A percentile compares a stretch with the other conserved stretches of the same genome.
Evolutionary conservation across 2,329 filamentous ascomycete species (phyloP).

Genomic region (Aspergillus ochraceoroseus): DNA sequence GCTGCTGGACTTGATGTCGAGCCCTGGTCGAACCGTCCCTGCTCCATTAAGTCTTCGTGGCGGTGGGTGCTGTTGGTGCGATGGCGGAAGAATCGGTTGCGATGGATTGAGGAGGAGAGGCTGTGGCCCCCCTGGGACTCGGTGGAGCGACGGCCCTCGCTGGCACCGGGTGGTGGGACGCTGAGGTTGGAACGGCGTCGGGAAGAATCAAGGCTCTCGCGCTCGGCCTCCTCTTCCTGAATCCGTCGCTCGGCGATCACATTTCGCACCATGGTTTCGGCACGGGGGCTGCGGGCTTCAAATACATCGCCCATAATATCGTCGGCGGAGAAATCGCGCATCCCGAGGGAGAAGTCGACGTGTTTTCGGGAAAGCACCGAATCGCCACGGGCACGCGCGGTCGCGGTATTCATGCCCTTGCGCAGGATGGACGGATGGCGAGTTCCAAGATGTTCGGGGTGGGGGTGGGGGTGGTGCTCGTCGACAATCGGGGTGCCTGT

Average conservation of each 20-base stretch:
- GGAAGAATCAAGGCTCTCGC: slow-evolving; percentile 27
- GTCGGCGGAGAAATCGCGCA: slow-evolving; percentile 54
- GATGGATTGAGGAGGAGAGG: slow-evolving; percentile 45
- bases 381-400: slow-evolving; percentile 51
- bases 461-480: slow-evolving; percentile 27
- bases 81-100: slow-evolving; percentile 61
- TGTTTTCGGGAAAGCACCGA: slow-evolving; percentile 57
- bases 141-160: slow-evolving; percentile 26
- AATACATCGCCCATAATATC: slow-evolving; percentile 63
- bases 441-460: slow-evolving; percentile 21
- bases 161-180: slow-evolving; percentile 22
- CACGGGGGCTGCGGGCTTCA: slow-evolving; percentile 49
- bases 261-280: slow-evolving; percentile 40
- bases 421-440: slow-evolving; percentile 54
- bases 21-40: slow-evolving; percentile 43
- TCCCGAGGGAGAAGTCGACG: slow-evolving; percentile 67
- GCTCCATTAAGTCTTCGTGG: slow-evolving; percentile 44
- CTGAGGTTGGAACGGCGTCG: slow-evolving; percentile 25
- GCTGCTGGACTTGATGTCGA: slow-evolving; percentile 7
- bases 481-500: slow-evolving; percentile 32
- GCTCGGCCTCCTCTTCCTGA: slow-evolving; percentile 33
- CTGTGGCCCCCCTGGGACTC: slow-evolving; percentile 32
- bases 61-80: slow-evolving; percentile 28
- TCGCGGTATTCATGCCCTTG: slow-evolving; percentile 42
- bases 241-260: slow-evolving; percentile 37